A percentile compares a stretch with the other conserved stretches of the same genome.
Conservation (phyloP, 306 rosid genomes). For the Castanea sativa region DNA sequence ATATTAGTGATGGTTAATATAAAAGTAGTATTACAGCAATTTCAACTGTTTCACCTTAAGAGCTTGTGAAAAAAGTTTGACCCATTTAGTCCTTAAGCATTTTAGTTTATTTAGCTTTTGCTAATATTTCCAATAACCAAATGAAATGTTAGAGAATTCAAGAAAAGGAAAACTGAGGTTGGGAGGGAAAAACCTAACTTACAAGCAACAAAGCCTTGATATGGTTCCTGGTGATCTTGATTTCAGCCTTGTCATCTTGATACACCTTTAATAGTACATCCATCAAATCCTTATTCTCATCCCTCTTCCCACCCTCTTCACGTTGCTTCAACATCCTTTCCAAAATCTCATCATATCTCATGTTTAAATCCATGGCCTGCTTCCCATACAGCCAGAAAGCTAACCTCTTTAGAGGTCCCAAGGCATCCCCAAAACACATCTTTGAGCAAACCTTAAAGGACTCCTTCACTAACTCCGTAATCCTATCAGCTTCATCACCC, state of each 20-base stretch:
- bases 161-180: too few species aligned
- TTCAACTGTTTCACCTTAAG: too few species aligned
- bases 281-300: constrained; percentile 38
- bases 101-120: too few species aligned
- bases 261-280: constrained; percentile 40
- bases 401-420: constrained; percentile 45
- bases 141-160: too few species aligned
- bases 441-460: constrained; percentile 40
- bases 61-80: too few species aligned
- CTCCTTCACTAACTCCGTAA: constrained; percentile 39
- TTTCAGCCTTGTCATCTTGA: constrained; percentile 44
- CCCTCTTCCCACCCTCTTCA: constrained; percentile 23
- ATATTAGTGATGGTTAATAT: too few species aligned
- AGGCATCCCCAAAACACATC: constrained; percentile 49
- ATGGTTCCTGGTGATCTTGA: constrained; percentile 42
- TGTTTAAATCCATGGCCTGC: constrained; percentile 38
- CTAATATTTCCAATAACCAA: too few species aligned
- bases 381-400: constrained; percentile 45
- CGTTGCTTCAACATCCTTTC: constrained; percentile 45
- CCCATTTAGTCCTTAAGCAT: too few species aligned
- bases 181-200: neutral
- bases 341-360: constrained; percentile 46
- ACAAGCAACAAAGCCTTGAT: constrained; percentile 50
- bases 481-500: constrained; percentile 36
- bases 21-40: too few species aligned